phyloP scores from a whole-genome alignment of 2,329 filamentous ascomycete genomes.

The Exserohilum turcica region DNA sequence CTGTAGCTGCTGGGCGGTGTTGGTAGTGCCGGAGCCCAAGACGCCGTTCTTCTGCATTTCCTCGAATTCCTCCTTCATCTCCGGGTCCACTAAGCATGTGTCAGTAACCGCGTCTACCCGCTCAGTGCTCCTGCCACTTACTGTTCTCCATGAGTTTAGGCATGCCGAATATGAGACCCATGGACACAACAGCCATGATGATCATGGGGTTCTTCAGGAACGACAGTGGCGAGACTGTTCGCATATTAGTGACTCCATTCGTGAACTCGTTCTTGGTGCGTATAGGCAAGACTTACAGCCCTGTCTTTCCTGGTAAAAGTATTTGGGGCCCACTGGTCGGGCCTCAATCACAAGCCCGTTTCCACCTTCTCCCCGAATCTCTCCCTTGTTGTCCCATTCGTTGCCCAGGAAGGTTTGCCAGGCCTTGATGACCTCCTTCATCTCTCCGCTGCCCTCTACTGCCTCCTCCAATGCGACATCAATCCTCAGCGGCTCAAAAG shows the following conservation, averaged over 20 bases:
- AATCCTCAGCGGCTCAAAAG: slow-evolving; percentile 79
- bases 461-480: slow-evolving; percentile 62
- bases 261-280: not conserved
- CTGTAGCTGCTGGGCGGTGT: slow-evolving; percentile 59
- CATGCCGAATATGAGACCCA: slow-evolving; percentile 87
- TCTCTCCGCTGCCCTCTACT: slow-evolving; percentile 37
- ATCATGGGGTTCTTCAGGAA: slow-evolving; percentile 97
- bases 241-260: slow-evolving; percentile 22
- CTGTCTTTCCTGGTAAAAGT: slow-evolving; percentile 76
- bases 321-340: slow-evolving; percentile 66
- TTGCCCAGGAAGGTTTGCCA: slow-evolving; percentile 90
- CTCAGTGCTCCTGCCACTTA: slow-evolving; percentile 57
- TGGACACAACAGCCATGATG: slow-evolving; percentile 80
- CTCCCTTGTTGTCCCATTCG: slow-evolving; percentile 86
- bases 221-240: slow-evolving; percentile 73
- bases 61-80: slow-evolving; percentile 90
- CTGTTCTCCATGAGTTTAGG: slow-evolving; percentile 95
- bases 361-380: slow-evolving; percentile 55
- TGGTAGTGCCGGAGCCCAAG: slow-evolving; percentile 51
- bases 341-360: slow-evolving; percentile 63
- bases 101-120: slow-evolving; percentile 10
- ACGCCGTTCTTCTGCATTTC: slow-evolving; percentile 80
- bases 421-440: slow-evolving; percentile 59
- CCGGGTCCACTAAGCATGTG: slow-evolving; percentile 82
- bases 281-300: slow-evolving; percentile 65